Conservation (phyloP, 2,329 filamentous ascomycete species). For the Stemphylium beticola region DNA sequence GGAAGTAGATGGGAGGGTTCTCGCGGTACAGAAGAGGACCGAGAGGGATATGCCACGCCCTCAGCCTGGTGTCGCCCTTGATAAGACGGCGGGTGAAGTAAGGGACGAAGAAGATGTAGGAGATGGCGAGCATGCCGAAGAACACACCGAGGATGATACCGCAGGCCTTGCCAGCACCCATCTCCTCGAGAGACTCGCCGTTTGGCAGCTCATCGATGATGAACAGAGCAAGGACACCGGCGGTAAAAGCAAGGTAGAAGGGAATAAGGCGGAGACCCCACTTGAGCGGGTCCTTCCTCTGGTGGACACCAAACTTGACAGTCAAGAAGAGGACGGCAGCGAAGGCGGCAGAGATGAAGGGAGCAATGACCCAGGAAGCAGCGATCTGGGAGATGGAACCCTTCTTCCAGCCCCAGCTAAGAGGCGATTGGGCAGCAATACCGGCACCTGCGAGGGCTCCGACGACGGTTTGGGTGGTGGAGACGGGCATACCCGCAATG, state of each 20-base stretch:
- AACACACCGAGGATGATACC: constrained; percentile 40
- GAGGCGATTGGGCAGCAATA: constrained; percentile 51
- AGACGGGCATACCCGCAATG: constrained; percentile 62
- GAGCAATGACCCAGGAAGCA: constrained; percentile 58
- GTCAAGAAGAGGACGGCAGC: constrained; percentile 58
- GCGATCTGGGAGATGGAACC: constrained; percentile 45
- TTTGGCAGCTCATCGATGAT: constrained; percentile 60
- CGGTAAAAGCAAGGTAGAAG: constrained; percentile 58
- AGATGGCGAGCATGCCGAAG: constrained; percentile 27
- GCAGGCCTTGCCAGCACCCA: constrained; percentile 36
- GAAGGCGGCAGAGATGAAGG: constrained; percentile 56
- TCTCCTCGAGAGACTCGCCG: constrained; percentile 36
- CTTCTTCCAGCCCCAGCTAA: constrained; percentile 36
- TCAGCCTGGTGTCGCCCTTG: constrained; percentile 32
- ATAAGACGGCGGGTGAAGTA: constrained; percentile 38
- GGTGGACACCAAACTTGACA: constrained; percentile 58
- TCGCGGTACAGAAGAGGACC: constrained; percentile 53
- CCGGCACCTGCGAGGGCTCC: constrained; percentile 67
- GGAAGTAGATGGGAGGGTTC: constrained; percentile 51
- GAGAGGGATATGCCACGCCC: constrained; percentile 34
- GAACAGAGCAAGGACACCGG: constrained; percentile 61
- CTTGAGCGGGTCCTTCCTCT: constrained; percentile 57
- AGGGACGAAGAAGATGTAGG: constrained; percentile 39
- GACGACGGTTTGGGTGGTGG: constrained; percentile 67
- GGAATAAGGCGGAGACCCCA: constrained; percentile 58